Evolutionary conservation across 306 rosid genomes (phyloP).

Genomic region (Quercus robur): DNA sequence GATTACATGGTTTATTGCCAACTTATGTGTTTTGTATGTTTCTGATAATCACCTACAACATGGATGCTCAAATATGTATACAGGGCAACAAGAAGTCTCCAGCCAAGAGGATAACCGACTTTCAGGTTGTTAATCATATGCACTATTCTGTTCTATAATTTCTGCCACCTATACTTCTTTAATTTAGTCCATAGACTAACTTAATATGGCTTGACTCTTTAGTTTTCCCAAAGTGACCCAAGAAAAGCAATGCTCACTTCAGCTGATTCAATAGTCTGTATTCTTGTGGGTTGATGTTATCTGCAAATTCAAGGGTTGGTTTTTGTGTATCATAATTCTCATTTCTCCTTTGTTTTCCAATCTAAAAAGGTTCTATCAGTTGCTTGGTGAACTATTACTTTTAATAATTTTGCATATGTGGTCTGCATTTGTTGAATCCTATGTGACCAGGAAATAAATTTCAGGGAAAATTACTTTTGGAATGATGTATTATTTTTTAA

Average conservation of each 20-base stretch:
- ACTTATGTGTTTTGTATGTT: background rate
- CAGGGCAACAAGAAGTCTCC: constrained; percentile 64
- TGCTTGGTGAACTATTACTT: background rate
- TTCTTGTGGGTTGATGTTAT: constrained; percentile 48
- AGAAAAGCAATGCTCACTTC: constrained; percentile 60
- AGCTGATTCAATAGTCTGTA: constrained; percentile 60
- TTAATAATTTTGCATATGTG: background rate
- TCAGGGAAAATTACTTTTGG: too few relatives aligned
- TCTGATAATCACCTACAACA: constrained; percentile 47
- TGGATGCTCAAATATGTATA: constrained; percentile 49
- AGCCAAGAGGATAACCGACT: constrained; percentile 60
- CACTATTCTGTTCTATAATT: constrained; percentile 13
- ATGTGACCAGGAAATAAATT: background rate
- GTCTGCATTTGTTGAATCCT: background rate
- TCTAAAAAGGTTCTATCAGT: background rate
- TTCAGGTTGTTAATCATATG: constrained; percentile 49
- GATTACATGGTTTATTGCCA: background rate
- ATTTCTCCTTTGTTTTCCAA: background rate
- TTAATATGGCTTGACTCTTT: constrained; percentile 16
- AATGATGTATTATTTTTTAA: too few relatives aligned
- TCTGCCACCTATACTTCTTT: background rate
- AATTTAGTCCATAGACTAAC: constrained; percentile 6
- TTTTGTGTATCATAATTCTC: background rate
- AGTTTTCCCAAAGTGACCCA: constrained; percentile 63
- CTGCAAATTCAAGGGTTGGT: constrained; percentile 63